Evolutionary conservation across 2,329 filamentous ascomycete species (phyloP), one percentile per base, ranked within the genome.

Genomic region (Neofusicoccum umdonicola): DNA sequence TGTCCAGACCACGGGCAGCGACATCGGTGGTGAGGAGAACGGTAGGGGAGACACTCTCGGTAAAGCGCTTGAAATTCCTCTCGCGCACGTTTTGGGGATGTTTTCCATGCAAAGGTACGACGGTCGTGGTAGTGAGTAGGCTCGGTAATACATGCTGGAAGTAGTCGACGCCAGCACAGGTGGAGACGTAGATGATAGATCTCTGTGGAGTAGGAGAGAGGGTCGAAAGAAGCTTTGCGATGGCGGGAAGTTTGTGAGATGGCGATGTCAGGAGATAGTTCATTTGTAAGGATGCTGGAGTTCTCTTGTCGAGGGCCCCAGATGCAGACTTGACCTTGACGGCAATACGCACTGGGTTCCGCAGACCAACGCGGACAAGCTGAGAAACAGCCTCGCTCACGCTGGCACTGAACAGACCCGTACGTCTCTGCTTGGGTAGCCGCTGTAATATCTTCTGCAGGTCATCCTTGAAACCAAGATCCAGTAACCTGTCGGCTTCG

Each of bases 331-430:
- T 95, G 62, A 99, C 95, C 71, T 94, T 95, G 60, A 98, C 95
- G 11, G 91, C 90, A 67, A 99, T 92, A 73, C 96, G 96, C 71
- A 97, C 93, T 0, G 95, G 95, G 77, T 99, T 98, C 42, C 95
- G 86, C 68, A 98, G 81, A 19, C 95, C 95, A 7, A 97, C 92
- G 41, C 93, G 87, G 61, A 99, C 93, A 63, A 99, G 90, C 74
- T 97, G 91, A 67, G 93, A 89, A 0, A 99, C 91, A 1, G 95
- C 95, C 74, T 98, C 95, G 71, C 90, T 95, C n/a, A 99, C 91
- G 71, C 91, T 96, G 12, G 95, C 95, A 72, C 92, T 97, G 79
- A 98, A 99, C 0, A 99, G 81, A 0, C 95, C 95, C 0, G 95
- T 99, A 56, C 95, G 86, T 60, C 95, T 85, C 76, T 99, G 95